A percentile compares a stretch with the other conserved stretches of the same genome.
phyloP scores from a whole-genome alignment of 2,329 filamentous ascomycete species.

The Neurospora crassa region DNA sequence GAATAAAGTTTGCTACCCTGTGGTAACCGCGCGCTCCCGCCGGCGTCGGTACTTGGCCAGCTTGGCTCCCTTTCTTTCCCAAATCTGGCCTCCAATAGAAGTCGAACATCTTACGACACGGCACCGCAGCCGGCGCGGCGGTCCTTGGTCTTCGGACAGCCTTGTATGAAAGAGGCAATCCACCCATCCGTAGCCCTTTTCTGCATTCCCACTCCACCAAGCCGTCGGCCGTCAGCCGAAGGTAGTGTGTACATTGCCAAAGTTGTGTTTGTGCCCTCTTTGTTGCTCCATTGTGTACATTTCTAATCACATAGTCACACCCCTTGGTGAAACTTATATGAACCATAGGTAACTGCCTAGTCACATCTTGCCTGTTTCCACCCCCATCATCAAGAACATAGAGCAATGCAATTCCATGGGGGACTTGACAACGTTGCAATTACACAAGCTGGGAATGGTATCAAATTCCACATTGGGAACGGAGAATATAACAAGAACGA shows the following conservation, averaged over 20 bases:
- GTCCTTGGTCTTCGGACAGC: not conserved
- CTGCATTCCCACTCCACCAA: not conserved
- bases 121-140: too few species aligned
- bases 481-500: not conserved
- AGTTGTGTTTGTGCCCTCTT: not conserved
- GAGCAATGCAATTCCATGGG: not conserved
- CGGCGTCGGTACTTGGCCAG: not conserved
- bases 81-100: not conserved
- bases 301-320: not conserved
- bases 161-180: not conserved
- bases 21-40: not conserved
- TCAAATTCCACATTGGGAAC: not conserved
- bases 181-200: not conserved
- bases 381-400: not conserved
- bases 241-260: not conserved
- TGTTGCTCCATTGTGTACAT: not conserved
- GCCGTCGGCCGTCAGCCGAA: not conserved
- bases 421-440: not conserved
- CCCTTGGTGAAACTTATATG: not conserved
- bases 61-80: not conserved
- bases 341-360: not conserved
- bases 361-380: not conserved
- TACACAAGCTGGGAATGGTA: not conserved
- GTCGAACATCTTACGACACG: not conserved
- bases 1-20: not conserved